Conservation (phyloP, 768 basidiomycete genomes). For the Leccinellum rugosiceps region DNA sequence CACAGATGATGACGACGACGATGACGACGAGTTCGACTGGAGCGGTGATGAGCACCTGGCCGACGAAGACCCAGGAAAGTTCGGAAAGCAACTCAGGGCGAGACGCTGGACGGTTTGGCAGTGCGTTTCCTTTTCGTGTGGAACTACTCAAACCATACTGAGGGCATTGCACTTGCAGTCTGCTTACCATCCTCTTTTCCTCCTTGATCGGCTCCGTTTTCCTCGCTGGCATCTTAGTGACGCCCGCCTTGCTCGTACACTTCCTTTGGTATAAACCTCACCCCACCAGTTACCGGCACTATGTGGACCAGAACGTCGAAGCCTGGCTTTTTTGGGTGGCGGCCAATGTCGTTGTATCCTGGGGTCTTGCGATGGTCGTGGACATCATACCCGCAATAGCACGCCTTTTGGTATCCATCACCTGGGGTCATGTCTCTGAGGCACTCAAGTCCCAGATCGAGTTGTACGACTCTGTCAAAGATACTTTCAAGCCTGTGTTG, state of each 20-base stretch:
- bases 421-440: constrained; percentile 79
- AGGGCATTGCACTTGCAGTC: constrained; percentile 33
- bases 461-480: constrained; percentile 67
- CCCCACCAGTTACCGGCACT: constrained; percentile 52
- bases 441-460: constrained; percentile 62
- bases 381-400: constrained; percentile 61
- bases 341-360: constrained; percentile 72
- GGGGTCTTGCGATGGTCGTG: constrained; percentile 71
- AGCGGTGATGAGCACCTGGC: constrained; percentile 73
- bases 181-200: constrained; percentile 62
- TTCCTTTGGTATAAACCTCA: constrained; percentile 69
- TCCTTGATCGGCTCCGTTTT: constrained; percentile 71
- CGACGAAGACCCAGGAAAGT: constrained; percentile 61
- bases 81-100: constrained; percentile 46
- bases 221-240: constrained; percentile 56
- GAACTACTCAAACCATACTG: not conserved
- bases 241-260: constrained; percentile 61
- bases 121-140: constrained; percentile 35
- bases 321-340: constrained; percentile 85
- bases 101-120: constrained; percentile 52
- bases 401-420: constrained; percentile 49
- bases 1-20: constrained; percentile 60
- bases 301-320: constrained; percentile 61
- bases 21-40: constrained; percentile 66
- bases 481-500: constrained; percentile 65